Conservation (phyloP, 257 asterid genomes). For the Solanum paucissectum region DNA sequence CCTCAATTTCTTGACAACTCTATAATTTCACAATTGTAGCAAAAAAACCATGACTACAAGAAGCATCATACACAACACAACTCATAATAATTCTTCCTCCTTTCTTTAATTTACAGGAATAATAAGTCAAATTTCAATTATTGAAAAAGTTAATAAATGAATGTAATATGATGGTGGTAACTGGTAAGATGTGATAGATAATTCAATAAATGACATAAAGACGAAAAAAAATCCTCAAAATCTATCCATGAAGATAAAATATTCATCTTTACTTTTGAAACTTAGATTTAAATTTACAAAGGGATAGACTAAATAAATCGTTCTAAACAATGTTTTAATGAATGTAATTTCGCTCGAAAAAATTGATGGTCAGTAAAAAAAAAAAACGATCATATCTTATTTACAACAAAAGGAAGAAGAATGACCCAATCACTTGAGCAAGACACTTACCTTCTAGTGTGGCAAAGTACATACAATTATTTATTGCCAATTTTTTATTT, state of each 20-base stretch:
- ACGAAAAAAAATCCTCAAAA: background rate
- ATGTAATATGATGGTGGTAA: background rate
- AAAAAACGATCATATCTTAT: too few species aligned
- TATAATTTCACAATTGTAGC: background rate
- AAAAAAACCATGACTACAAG: background rate
- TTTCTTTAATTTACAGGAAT: background rate
- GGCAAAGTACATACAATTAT: background rate
- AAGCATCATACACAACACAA: background rate
- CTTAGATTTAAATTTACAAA: background rate
- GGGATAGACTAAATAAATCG: background rate
- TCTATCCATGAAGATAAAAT: background rate
- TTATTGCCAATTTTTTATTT: background rate
- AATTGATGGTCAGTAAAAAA: background rate
- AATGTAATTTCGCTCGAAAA: accelerated
- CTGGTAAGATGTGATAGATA: background rate
- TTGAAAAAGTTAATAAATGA: background rate
- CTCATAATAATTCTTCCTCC: background rate
- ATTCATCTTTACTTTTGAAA: background rate
- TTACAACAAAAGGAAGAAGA: too few species aligned
- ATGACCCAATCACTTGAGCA: background rate
- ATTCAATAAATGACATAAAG: background rate
- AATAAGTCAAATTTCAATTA: background rate
- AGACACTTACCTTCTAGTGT: background rate
- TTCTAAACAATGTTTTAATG: background rate
- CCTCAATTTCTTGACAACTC: background rate